Percentiles rank a stretch among this genome's conserved stretches.
phyloP scores from a whole-genome alignment of 2,329 filamentous ascomycete species.

The Trichoderma atroviride region DNA sequence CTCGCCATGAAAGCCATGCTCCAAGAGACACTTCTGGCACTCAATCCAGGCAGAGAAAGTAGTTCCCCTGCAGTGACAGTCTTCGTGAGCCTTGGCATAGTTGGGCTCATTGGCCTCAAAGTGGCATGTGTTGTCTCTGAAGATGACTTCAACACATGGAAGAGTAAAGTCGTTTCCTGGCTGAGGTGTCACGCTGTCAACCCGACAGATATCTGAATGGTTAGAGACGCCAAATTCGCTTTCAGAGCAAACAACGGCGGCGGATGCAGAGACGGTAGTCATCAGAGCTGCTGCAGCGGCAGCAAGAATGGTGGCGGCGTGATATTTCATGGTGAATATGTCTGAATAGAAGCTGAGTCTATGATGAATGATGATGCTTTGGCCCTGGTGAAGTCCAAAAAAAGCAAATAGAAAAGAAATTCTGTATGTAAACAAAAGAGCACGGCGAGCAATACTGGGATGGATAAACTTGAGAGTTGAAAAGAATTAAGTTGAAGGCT shows the following conservation, averaged over 20 bases:
- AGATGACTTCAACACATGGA: constrained; percentile 38
- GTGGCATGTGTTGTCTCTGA: constrained; percentile 37
- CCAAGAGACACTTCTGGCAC: constrained; percentile 46
- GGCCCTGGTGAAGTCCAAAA: neutral
- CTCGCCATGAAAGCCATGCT: constrained; percentile 45
- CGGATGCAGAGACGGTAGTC: constrained; percentile 25
- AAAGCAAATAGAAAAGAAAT: constrained; percentile 1
- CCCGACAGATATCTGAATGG: neutral
- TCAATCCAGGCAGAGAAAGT: constrained; percentile 49
- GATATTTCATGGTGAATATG: constrained; percentile 29
- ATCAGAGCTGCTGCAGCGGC: constrained; percentile 27
- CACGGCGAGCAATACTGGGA: constrained; percentile 18
- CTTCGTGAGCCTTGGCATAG: constrained; percentile 36
- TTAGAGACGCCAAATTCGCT: neutral
- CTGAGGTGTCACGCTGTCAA: constrained; percentile 16
- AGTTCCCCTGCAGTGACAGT: constrained; percentile 48
- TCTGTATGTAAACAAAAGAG: constrained; percentile 21
- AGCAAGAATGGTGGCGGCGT: constrained; percentile 16
- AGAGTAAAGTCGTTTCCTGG: constrained; percentile 27
- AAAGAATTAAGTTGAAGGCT: neutral
- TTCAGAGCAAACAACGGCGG: neutral
- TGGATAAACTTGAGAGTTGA: constrained; percentile 5
- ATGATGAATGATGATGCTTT: constrained; percentile 12
- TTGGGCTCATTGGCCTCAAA: constrained; percentile 36
- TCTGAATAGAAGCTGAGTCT: constrained; percentile 7